Evolutionary conservation across 192 early-diverging fungal species (phyloP).

Genomic region (Dissophora ornata): DNA sequence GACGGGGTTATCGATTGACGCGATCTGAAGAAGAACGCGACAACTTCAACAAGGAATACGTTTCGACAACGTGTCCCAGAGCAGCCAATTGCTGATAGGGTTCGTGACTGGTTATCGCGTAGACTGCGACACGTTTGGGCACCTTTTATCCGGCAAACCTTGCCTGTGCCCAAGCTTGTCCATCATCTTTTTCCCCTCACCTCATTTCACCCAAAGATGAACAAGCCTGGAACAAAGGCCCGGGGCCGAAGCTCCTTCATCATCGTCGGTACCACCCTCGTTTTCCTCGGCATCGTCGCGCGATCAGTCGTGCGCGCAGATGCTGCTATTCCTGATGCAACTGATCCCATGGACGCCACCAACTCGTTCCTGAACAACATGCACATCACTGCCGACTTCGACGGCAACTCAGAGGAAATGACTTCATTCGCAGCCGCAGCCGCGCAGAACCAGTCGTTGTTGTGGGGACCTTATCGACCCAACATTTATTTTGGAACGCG

Average conservation of each 20-base stretch:
- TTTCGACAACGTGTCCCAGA: too few species aligned
- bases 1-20: too few species aligned
- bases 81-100: too few species aligned
- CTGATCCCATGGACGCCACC: slow-evolving; percentile 10
- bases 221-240: background rate
- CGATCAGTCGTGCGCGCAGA: too few species aligned
- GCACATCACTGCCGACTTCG: background rate
- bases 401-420: slow-evolving; percentile 2
- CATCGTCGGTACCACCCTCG: background rate
- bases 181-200: slow-evolving; percentile 1
- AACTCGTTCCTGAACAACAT: slow-evolving; percentile 11
- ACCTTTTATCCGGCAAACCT: too few species aligned
- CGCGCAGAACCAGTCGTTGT: slow-evolving; percentile 65
- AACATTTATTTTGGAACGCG: slow-evolving; percentile 95
- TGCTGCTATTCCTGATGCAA: too few species aligned
- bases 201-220: slow-evolving; percentile 4
- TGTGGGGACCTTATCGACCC: slow-evolving; percentile 93
- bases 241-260: background rate
- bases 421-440: background rate
- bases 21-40: too few species aligned
- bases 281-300: background rate
- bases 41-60: too few species aligned
- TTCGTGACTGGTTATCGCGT: too few species aligned
- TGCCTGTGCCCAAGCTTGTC: too few species aligned
- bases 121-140: too few species aligned